Evolutionary conservation across 1,139 yeast genomes (phyloP).

Genomic region (Candida neerlandica): DNA sequence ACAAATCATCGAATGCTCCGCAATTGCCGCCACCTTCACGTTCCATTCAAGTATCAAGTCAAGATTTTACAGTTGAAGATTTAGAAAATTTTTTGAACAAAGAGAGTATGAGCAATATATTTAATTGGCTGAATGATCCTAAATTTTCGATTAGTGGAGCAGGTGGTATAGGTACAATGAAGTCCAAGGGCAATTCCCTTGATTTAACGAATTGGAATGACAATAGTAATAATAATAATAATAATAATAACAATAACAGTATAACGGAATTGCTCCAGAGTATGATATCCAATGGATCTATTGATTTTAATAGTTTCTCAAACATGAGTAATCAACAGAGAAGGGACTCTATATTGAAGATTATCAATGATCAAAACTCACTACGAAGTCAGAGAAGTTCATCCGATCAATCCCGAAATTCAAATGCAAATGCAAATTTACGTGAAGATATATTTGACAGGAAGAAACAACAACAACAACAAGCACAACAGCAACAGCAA

Average conservation of each 20-base stretch:
- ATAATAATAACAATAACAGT: constrained; percentile 33
- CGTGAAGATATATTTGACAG: constrained; percentile 49
- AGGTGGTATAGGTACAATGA: constrained; percentile 12
- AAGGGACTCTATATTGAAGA: constrained; percentile 43
- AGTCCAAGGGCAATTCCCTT: constrained; percentile 30
- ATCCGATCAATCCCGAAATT: constrained; percentile 9
- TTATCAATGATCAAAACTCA: constrained; percentile 35
- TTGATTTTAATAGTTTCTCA: constrained; percentile 31
- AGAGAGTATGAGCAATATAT: constrained; percentile 41
- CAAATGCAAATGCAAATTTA: constrained; percentile 23
- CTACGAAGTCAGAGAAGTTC: constrained; percentile 19
- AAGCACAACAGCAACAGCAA: constrained; percentile 13
- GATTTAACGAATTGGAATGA: constrained; percentile 28
- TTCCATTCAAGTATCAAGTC: constrained; percentile 19
- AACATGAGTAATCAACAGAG: constrained; percentile 48
- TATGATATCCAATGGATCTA: constrained; percentile 38
- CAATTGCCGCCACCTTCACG: constrained; percentile 15
- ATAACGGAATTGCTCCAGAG: constrained; percentile 42
- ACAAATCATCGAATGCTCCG: constrained; percentile 7
- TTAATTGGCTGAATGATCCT: constrained; percentile 31
- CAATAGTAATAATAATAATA: constrained; percentile 10
- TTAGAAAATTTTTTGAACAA: constrained; percentile 47
- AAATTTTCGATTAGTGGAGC: constrained; percentile 12
- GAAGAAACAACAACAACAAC: constrained; percentile 8
- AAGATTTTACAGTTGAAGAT: constrained; percentile 39